Percentiles rank a stretch among this genome's conserved stretches.
These are phyloP conservation scores for Coffea eugenioides DNA, from an alignment of 257 asterid genomes.

Conservation along the genomic window DNA sequence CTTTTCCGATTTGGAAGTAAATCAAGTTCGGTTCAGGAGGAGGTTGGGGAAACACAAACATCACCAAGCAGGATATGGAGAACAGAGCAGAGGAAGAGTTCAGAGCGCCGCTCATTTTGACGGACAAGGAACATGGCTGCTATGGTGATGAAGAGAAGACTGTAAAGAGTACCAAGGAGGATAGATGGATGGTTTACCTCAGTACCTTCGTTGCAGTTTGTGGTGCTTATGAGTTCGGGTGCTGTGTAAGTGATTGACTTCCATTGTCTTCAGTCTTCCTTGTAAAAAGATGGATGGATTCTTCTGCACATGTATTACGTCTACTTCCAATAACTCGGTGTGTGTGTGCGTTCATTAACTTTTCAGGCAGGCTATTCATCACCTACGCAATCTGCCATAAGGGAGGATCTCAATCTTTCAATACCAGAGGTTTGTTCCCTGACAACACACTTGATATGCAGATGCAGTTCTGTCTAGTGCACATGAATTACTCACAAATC, in stretches of 20 bases:
- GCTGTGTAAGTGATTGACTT: conserved; percentile 52
- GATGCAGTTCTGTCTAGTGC: background rate
- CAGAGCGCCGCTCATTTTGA: conserved; percentile 49
- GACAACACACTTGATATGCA: background rate
- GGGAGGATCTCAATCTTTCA: conserved; percentile 65
- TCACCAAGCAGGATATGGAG: conserved; percentile 38
- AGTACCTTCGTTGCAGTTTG: conserved; percentile 80
- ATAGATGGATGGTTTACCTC: conserved; percentile 72
- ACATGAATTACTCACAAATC: too few relatives aligned
- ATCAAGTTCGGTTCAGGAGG: conserved; percentile 7
- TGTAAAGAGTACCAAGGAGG: conserved; percentile 35
- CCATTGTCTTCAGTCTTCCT: background rate
- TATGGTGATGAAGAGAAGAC: conserved; percentile 20
- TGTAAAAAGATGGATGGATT: background rate
- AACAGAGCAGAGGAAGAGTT: conserved; percentile 29
- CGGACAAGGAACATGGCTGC: conserved; percentile 15
- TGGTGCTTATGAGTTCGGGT: conserved; percentile 85
- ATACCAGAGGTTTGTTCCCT: conserved; percentile 68
- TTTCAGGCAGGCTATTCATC: conserved; percentile 93
- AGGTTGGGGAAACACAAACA: conserved; percentile 7
- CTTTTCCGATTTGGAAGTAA: background rate
- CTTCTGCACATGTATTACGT: background rate
- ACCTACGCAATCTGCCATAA: conserved; percentile 80
- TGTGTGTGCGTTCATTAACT: background rate
- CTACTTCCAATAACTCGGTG: background rate